A percentile compares a stretch with the other conserved stretches of the same genome.
Evolutionary conservation across 257 asterid genomes (phyloP).

Genomic region (Agastache rugosa): DNA sequence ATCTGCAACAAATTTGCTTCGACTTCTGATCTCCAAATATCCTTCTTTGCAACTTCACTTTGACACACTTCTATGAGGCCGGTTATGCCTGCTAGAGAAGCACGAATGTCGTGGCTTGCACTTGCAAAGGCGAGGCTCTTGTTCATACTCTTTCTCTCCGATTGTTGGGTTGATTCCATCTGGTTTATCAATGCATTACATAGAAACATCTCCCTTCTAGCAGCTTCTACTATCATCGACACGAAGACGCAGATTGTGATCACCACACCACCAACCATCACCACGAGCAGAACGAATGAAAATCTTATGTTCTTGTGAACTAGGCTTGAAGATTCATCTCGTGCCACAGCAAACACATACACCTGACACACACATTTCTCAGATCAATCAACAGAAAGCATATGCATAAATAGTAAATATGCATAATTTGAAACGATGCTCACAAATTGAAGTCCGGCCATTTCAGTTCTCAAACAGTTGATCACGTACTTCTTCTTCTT

Average conservation of each 20-base stretch:
- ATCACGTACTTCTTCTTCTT: slow-evolving; percentile 37
- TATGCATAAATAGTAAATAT: neutral
- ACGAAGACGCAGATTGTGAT: slow-evolving; percentile 37
- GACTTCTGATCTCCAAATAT: slow-evolving; percentile 42
- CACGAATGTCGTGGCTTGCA: slow-evolving; percentile 87
- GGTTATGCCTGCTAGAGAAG: slow-evolving; percentile 61
- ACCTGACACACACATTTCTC: slow-evolving; percentile 40
- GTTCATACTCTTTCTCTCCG: slow-evolving; percentile 72
- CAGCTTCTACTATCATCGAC: slow-evolving; percentile 40
- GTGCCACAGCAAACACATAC: slow-evolving; percentile 48
- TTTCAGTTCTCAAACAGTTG: slow-evolving; percentile 47
- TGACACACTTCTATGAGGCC: slow-evolving; percentile 60
- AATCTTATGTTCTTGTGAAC: slow-evolving; percentile 38
- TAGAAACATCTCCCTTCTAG: slow-evolving; percentile 60
- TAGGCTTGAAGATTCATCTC: slow-evolving; percentile 21
- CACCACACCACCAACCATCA: slow-evolving; percentile 41
- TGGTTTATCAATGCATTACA: slow-evolving; percentile 59
- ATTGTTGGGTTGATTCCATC: slow-evolving; percentile 79
- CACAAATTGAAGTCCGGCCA: slow-evolving; percentile 58
- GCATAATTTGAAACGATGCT: slow-evolving; percentile 12
- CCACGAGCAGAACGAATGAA: slow-evolving; percentile 36
- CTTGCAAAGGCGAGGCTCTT: slow-evolving; percentile 70
- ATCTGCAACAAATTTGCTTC: slow-evolving; percentile 49
- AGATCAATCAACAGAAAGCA: neutral
- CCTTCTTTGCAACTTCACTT: slow-evolving; percentile 34